Percentiles rank a stretch among this genome's conserved stretches.
Evolutionary conservation across 306 rosid genomes (phyloP).

Genomic region (Dalbergia oliveri): DNA sequence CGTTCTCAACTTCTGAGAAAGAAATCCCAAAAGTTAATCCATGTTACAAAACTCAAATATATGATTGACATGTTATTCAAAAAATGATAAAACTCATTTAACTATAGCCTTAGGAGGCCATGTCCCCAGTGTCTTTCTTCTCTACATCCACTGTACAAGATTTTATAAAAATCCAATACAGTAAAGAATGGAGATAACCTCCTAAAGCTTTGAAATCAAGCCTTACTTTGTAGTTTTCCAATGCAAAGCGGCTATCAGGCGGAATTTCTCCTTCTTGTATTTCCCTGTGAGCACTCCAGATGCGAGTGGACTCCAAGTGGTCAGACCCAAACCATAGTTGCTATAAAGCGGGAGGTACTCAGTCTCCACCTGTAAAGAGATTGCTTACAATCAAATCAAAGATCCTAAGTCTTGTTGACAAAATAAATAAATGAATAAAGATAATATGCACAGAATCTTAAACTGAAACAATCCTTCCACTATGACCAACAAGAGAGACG

Average conservation of each 20-base stretch:
- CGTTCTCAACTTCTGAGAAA: neutral
- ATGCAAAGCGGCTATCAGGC: constrained; percentile 87
- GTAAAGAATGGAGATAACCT: no score
- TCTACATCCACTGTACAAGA: neutral
- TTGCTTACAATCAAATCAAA: constrained; percentile 20
- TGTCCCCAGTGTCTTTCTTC: neutral
- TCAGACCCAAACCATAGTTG: constrained; percentile 81
- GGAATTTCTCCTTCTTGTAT: constrained; percentile 86
- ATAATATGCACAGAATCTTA: neutral
- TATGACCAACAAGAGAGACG: neutral
- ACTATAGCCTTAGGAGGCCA: neutral
- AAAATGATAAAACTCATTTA: neutral
- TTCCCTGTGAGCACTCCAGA: constrained; percentile 99
- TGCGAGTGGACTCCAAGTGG: constrained; percentile 98
- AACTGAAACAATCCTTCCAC: neutral
- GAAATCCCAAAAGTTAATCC: neutral
- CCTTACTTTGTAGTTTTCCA: constrained; percentile 93
- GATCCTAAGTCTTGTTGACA: neutral
- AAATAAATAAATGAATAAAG: neutral
- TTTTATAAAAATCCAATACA: neutral
- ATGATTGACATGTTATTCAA: neutral
- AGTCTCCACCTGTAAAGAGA: constrained; percentile 70
- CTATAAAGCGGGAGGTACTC: constrained; percentile 88
- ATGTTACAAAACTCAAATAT: neutral
- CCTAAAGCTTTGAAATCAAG: neutral